Conservation (phyloP, 192 early-diverging fungal genomes). For the Gigaspora rosea region DNA sequence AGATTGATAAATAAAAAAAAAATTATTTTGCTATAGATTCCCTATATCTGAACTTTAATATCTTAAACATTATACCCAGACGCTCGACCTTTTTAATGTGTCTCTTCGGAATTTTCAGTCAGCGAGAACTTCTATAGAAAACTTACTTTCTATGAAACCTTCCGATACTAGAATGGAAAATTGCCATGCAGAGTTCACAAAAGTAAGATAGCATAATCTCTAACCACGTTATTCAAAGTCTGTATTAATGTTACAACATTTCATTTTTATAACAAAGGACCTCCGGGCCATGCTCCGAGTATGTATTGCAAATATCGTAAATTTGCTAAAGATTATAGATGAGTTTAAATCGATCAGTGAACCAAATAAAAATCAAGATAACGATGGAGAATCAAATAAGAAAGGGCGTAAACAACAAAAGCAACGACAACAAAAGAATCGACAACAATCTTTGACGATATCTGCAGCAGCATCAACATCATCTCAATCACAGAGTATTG, state of each 20-base stretch:
- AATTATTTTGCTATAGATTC: neutral
- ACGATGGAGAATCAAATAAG: neutral
- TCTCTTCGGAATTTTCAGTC: conserved; percentile 29
- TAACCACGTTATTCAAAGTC: neutral
- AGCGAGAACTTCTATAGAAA: conserved; percentile 7
- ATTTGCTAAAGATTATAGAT: conserved; percentile 28
- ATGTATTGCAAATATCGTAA: conserved; percentile 28
- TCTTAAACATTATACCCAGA: neutral
- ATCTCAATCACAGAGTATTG: neutral
- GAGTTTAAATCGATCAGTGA: neutral
- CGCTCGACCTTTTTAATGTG: conserved; percentile 15
- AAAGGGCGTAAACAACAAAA: conserved; percentile 12
- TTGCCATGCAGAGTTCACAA: conserved; percentile 13
- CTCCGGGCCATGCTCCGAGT: conserved; percentile 25
- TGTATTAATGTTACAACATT: neutral
- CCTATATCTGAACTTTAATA: neutral
- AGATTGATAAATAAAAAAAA: neutral
- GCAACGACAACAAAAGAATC: conserved; percentile 12
- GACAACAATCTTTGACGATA: neutral
- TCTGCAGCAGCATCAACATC: neutral
- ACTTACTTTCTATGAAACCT: neutral
- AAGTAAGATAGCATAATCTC: neutral
- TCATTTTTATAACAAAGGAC: conserved; percentile 8
- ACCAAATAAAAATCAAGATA: neutral
- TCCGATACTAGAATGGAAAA: conserved; percentile 16